Evolutionary conservation across 2,329 filamentous ascomycete genomes (phyloP).

Genomic region (Thelonectria blattea): DNA sequence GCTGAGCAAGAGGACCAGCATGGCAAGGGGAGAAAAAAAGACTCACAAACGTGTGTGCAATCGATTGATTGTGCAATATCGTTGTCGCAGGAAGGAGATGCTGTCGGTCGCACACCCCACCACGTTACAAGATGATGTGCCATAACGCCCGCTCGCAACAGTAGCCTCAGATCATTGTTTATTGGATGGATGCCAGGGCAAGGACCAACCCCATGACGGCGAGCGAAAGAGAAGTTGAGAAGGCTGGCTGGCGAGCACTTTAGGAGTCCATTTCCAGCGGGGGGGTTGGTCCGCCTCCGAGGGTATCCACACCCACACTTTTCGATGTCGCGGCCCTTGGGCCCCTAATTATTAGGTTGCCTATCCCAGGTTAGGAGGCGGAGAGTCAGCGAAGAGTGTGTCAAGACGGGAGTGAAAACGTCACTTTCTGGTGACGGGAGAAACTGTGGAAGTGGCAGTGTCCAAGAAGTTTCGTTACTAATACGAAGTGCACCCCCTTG

Average conservation of each 20-base stretch:
- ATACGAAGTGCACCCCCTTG: background rate
- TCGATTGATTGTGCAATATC: background rate
- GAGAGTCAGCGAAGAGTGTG: background rate
- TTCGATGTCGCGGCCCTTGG: background rate
- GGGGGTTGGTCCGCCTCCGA: background rate
- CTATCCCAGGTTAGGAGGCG: background rate
- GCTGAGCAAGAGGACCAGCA: background rate
- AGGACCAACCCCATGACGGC: background rate
- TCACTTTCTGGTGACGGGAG: background rate
- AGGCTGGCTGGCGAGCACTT: background rate
- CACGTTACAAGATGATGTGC: conserved; percentile 5
- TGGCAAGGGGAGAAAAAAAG: background rate
- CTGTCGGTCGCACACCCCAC: conserved; percentile 1
- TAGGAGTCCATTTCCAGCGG: background rate
- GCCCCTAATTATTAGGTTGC: conserved; percentile 1
- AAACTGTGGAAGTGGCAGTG: background rate
- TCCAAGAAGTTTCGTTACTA: background rate
- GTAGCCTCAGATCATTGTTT: background rate
- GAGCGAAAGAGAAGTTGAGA: background rate
- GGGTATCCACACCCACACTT: conserved; percentile 7
- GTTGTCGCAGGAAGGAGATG: background rate
- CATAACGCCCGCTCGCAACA: background rate
- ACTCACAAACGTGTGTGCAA: background rate
- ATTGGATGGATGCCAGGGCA: background rate
- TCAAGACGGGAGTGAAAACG: background rate